Evolutionary conservation across 2,329 filamentous ascomycete species (phyloP).

Genomic region (Zasmidium citrigriseum): DNA sequence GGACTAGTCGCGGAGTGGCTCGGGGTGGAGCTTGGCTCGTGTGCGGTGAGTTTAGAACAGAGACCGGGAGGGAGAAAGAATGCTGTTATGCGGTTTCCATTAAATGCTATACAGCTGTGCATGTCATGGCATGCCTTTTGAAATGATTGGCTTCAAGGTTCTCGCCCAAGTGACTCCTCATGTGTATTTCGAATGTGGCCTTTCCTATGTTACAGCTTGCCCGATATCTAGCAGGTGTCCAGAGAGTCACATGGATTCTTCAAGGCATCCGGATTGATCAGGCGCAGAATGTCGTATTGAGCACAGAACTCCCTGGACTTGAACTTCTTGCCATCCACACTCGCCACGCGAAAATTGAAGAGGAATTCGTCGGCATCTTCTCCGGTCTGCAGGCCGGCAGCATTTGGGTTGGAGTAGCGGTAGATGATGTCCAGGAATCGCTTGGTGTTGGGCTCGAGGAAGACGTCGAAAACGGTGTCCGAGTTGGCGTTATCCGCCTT

Average conservation of each 20-base stretch:
- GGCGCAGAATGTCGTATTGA: conserved; percentile 17
- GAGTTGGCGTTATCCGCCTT: conserved; percentile 13
- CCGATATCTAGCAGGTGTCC: conserved; percentile 14
- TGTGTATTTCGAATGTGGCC: no score
- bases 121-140: no score
- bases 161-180: no score
- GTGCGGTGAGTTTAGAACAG: no score
- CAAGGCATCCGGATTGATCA: conserved; percentile 19
- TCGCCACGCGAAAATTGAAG: conserved; percentile 21
- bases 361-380: conserved; percentile 15
- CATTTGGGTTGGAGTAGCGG: conserved; percentile 19
- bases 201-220: not conserved
- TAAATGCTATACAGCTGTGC: no score
- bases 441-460: conserved; percentile 17
- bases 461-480: conserved; percentile 21
- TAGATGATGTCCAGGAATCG: conserved; percentile 23
- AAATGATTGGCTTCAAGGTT: no score
- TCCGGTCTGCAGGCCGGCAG: conserved; percentile 11
- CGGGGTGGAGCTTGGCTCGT: no score
- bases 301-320: conserved; percentile 20
- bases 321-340: conserved; percentile 19
- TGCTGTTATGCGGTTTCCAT: no score
- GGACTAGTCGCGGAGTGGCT: no score
- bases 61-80: no score
- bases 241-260: conserved; percentile 22